phyloP scores from a whole-genome alignment of 441 rosid genomes.

The Euphorbia celastroides region DNA sequence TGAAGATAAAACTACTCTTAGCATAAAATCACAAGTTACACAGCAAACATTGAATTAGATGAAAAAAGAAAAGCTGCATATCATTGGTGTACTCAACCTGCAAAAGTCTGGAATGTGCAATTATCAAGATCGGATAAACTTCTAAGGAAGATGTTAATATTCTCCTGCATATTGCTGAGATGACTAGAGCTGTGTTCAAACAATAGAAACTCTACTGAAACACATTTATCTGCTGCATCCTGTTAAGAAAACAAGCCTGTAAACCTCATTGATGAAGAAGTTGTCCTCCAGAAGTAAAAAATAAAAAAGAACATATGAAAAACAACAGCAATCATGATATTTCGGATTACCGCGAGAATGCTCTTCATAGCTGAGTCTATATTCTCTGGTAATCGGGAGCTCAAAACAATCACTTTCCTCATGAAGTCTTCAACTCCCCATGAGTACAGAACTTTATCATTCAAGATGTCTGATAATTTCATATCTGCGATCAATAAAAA shows the following conservation, averaged over 20 bases:
- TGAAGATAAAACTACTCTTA: neutral
- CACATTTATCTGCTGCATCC: slow-evolving; percentile 84
- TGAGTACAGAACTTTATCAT: slow-evolving; percentile 56
- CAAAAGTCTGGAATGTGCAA: slow-evolving; percentile 61
- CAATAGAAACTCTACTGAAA: slow-evolving; percentile 64
- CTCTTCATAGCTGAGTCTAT: slow-evolving; percentile 35
- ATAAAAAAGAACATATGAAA: too few species aligned
- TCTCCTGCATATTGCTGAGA: slow-evolving; percentile 46
- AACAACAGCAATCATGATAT: neutral
- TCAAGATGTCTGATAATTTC: slow-evolving; percentile 54
- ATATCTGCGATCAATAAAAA: slow-evolving; percentile 32
- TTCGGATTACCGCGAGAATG: slow-evolving; percentile 53
- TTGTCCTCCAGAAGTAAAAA: neutral
- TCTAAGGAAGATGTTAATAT: slow-evolving; percentile 36
- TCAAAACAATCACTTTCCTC: slow-evolving; percentile 64
- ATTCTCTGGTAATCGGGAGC: slow-evolving; percentile 48
- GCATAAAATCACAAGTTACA: neutral
- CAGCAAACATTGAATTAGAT: neutral
- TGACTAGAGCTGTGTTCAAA: slow-evolving; percentile 51
- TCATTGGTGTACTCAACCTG: slow-evolving; percentile 37
- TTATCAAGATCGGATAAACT: slow-evolving; percentile 80
- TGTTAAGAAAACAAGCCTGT: slow-evolving; percentile 19
- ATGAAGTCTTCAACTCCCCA: slow-evolving; percentile 74
- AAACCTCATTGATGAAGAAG: slow-evolving; percentile 2
- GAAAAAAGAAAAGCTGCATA: neutral